phyloP scores from a whole-genome alignment of 495 filamentous ascomycete species.

The Pyronema domesticum region DNA sequence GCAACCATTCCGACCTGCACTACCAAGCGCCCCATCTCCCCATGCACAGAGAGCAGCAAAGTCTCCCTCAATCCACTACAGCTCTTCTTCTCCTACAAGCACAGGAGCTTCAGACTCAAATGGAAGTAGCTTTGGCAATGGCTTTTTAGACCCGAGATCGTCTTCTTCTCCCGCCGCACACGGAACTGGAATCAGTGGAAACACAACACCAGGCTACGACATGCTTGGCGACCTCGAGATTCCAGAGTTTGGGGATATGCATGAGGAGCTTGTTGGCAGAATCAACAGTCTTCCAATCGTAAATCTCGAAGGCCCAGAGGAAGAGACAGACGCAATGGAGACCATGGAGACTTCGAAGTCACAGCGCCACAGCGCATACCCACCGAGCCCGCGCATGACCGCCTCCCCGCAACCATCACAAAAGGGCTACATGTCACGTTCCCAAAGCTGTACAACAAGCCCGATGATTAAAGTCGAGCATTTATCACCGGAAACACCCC shows the following conservation, averaged over 20 bases:
- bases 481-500: conserved; percentile 15
- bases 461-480: conserved; percentile 17
- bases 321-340: conserved; percentile 1
- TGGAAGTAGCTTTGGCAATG: conserved; percentile 3
- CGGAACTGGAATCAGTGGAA: conserved; percentile 8
- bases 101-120: conserved; percentile 7
- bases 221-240: conserved; percentile 6
- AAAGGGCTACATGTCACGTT: background rate
- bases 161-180: background rate
- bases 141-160: background rate
- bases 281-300: conserved; percentile 14
- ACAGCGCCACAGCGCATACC: conserved; percentile 7
- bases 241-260: conserved; percentile 8
- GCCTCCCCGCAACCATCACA: conserved; percentile 13
- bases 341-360: conserved; percentile 3
- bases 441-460: background rate
- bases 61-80: background rate
- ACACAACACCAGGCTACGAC: conserved; percentile 20
- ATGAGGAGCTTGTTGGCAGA: background rate
- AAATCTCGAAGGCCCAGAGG: conserved; percentile 8
- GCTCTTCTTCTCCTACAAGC: conserved; percentile 3
- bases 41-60: background rate
- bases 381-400: conserved; percentile 19
- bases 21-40: conserved; percentile 5
- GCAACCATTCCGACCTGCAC: conserved; percentile 11